Evolutionary conservation across 306 rosid species (phyloP).

Genomic region (Astragalus membranaceus): DNA sequence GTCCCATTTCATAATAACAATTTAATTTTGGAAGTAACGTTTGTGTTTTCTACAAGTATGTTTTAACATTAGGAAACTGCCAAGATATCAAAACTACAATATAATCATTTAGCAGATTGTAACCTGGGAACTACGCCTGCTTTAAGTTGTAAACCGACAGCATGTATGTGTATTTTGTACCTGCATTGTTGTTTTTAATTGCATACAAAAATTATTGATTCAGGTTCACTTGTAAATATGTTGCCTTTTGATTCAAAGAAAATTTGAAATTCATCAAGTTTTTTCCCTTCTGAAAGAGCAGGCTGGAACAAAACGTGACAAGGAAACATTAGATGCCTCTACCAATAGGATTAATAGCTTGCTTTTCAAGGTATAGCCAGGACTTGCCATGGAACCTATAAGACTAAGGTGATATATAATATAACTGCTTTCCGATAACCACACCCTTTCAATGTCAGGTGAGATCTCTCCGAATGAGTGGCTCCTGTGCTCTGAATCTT

Average conservation of each 20-base stretch:
- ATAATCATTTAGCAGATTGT: slow-evolving; percentile 6
- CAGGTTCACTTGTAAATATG: not conserved
- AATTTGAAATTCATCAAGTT: slow-evolving; percentile 8
- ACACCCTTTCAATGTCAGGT: slow-evolving; percentile 47
- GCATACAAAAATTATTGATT: not conserved
- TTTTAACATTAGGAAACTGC: not conserved
- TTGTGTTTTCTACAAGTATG: not conserved
- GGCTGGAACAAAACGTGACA: slow-evolving; percentile 85
- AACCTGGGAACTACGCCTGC: not conserved
- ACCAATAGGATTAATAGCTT: slow-evolving; percentile 67
- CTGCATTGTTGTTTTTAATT: not conserved
- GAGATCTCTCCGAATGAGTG: slow-evolving; percentile 86
- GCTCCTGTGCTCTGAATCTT: slow-evolving; percentile 91
- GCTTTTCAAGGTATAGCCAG: slow-evolving; percentile 68
- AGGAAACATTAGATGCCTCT: slow-evolving; percentile 51
- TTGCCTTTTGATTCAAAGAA: slow-evolving; percentile 7
- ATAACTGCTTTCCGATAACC: slow-evolving; percentile 7
- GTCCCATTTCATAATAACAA: not conserved
- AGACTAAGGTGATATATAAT: slow-evolving; percentile 9
- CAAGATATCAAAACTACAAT: not conserved
- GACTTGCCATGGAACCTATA: slow-evolving; percentile 5
- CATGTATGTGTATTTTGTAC: not conserved
- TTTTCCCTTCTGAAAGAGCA: slow-evolving; percentile 39
- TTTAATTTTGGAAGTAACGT: not conserved
- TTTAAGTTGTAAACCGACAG: not conserved